phyloP scores from a whole-genome alignment of 352 stramenopile genomes.

The Pythium catenulatum region DNA sequence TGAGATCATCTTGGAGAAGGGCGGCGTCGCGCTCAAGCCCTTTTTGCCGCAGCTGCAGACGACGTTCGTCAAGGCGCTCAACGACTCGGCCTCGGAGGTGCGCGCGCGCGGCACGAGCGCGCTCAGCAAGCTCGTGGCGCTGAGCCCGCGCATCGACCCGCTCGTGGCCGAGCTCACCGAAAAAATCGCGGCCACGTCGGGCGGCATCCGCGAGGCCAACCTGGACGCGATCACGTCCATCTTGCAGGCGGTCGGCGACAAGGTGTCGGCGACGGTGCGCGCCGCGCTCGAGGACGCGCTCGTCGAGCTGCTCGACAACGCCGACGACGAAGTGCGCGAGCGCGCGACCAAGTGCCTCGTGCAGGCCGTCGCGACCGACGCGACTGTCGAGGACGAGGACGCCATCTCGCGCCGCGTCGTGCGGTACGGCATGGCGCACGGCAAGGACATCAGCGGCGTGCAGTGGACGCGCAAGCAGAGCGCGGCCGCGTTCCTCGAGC shows the following conservation, averaged over 20 bases:
- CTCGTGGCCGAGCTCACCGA: constrained; percentile 97
- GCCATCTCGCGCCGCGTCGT: constrained; percentile 70
- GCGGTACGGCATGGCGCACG: constrained; percentile 71
- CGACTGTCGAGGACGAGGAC: constrained; percentile 60
- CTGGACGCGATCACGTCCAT: constrained; percentile 83
- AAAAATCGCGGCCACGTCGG: constrained; percentile 79
- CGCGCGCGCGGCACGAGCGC: constrained; percentile 94
- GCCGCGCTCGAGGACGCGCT: constrained; percentile 78
- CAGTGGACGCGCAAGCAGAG: constrained; percentile 82
- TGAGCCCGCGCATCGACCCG: constrained; percentile 97
- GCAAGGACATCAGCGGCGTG: constrained; percentile 65
- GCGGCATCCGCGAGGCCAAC: constrained; percentile 89
- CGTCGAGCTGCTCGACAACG: constrained; percentile 78
- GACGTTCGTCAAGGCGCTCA: constrained; percentile 99
- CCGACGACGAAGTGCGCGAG: constrained; percentile 81
- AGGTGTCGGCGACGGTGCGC: constrained; percentile 79
- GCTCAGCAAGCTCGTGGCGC: constrained; percentile 95
- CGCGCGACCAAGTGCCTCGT: constrained; percentile 85
- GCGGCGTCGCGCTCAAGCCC: constrained; percentile 97
- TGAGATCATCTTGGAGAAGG: constrained; percentile 97
- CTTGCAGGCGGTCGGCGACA: constrained; percentile 80
- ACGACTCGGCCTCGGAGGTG: constrained; percentile 96
- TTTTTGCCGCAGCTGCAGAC: constrained; percentile 99
- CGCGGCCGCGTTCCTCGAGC: constrained; percentile 75
- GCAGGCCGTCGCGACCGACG: constrained; percentile 74